Percentiles rank a stretch among this genome's conserved stretches.
Evolutionary conservation across 805 yeast genomes (phyloP).

Genomic region (Candida lessepsii): DNA sequence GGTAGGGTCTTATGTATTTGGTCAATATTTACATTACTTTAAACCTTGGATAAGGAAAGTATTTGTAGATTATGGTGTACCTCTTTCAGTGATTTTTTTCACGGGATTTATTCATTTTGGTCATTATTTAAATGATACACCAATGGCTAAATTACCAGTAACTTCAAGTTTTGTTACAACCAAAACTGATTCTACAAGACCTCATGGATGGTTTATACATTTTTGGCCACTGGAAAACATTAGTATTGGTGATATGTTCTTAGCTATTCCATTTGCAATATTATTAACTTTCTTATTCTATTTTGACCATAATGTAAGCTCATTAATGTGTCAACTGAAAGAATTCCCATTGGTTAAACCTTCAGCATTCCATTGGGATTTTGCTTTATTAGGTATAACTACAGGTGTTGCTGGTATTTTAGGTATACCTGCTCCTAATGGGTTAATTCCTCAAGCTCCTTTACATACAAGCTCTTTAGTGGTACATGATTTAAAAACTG

Average conservation of each 20-base stretch:
- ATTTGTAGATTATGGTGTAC: slow-evolving; percentile 84
- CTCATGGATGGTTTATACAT: slow-evolving; percentile 73
- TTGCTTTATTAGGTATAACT: slow-evolving; percentile 75
- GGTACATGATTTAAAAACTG: slow-evolving; percentile 44
- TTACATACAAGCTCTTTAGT: slow-evolving; percentile 79
- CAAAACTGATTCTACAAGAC: slow-evolving; percentile 28
- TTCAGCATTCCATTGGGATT: slow-evolving; percentile 90
- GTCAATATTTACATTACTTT: slow-evolving; percentile 61
- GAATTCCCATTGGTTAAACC: slow-evolving; percentile 83
- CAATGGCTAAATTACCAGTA: slow-evolving; percentile 64
- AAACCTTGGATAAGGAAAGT: slow-evolving; percentile 61
- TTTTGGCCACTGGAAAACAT: slow-evolving; percentile 63
- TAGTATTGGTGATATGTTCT: slow-evolving; percentile 70
- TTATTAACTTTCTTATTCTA: slow-evolving; percentile 81
- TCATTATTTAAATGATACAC: slow-evolving; percentile 58
- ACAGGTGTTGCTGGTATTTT: slow-evolving; percentile 85
- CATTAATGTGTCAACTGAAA: slow-evolving; percentile 85
- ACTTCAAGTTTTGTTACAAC: slow-evolving; percentile 79
- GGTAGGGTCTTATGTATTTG: slow-evolving; percentile 54
- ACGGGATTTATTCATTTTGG: slow-evolving; percentile 94
- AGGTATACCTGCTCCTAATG: slow-evolving; percentile 96
- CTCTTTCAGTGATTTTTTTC: slow-evolving; percentile 80
- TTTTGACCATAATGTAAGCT: slow-evolving; percentile 93
- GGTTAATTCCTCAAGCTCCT: slow-evolving; percentile 96
- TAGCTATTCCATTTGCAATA: slow-evolving; percentile 92